These are phyloP conservation scores for Smittium culicis DNA, from an alignment of 371 early-diverging fungal genomes.

Conservation along the genomic window DNA sequence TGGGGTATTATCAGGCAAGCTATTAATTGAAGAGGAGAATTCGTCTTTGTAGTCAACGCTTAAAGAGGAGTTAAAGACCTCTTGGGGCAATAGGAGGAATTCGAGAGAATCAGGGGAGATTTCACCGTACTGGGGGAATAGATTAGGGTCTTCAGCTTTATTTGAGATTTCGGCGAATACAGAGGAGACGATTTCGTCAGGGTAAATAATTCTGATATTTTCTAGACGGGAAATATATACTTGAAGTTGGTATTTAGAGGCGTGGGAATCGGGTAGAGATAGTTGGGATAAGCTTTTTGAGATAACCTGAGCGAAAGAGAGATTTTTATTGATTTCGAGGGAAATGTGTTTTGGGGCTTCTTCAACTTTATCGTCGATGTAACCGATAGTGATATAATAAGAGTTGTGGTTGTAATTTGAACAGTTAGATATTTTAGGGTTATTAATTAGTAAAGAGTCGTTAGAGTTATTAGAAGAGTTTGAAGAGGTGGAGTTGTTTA, in stretches of 20 bases:
- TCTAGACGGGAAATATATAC: background rate
- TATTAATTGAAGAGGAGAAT: background rate
- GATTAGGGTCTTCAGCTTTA: background rate
- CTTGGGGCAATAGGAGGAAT: constrained; percentile 1
- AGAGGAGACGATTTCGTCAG: background rate
- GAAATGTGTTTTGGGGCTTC: constrained; percentile 6
- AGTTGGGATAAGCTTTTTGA: background rate
- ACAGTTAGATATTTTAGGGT: background rate
- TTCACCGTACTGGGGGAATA: constrained; percentile 5
- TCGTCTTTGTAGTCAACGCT: background rate
- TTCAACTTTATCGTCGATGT: constrained; percentile 4
- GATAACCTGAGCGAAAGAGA: constrained; percentile 1
- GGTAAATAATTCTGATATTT: background rate
- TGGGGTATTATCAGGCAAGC: too few species aligned
- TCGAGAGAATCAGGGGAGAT: constrained; percentile 1
- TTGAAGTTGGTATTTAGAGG: constrained; percentile 1
- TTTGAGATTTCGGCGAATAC: background rate
- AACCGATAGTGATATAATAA: background rate
- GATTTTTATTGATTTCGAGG: constrained; percentile 10
- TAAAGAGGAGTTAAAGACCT: background rate
- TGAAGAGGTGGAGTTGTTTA: background rate
- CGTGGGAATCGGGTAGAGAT: background rate
- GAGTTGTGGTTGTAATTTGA: background rate
- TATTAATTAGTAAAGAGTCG: background rate
- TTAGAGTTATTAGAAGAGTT: background rate